Evolutionary conservation across 352 stramenopile species (phyloP).

Genomic region (Blastocystis sp.): DNA sequence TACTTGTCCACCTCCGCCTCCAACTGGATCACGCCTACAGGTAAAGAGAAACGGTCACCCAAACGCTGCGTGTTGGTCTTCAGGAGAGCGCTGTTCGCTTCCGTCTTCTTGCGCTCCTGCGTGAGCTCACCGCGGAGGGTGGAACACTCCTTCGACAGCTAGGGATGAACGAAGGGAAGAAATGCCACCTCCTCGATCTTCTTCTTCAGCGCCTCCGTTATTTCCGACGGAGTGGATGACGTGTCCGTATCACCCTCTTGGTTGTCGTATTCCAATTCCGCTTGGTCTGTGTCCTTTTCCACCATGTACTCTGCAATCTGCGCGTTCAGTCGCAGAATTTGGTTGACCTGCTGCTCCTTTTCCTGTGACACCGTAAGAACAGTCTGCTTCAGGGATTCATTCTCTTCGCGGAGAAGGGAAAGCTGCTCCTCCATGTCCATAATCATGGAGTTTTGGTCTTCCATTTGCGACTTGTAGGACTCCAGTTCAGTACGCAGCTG

Average conservation of each 20-base stretch:
- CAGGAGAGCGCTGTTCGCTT: not conserved
- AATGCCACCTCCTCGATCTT: slow-evolving; percentile 29
- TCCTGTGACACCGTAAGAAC: not conserved
- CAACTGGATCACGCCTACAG: slow-evolving; percentile 19
- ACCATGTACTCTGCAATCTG: slow-evolving; percentile 34
- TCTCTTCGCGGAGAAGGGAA: slow-evolving; percentile 3
- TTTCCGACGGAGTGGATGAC: not conserved
- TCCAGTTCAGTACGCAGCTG: slow-evolving; percentile 10
- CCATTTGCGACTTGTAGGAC: slow-evolving; percentile 5
- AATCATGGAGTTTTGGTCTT: slow-evolving; percentile 14
- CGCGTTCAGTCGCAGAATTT: slow-evolving; percentile 52
- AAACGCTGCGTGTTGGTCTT: slow-evolving; percentile 19
- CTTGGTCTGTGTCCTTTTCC: slow-evolving; percentile 41
- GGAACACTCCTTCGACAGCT: slow-evolving; percentile 11
- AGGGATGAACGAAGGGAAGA: not conserved
- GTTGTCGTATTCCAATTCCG: slow-evolving; percentile 16
- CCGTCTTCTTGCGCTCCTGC: not conserved
- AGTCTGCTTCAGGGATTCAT: slow-evolving; percentile 29
- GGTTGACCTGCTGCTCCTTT: not conserved
- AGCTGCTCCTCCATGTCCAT: slow-evolving; percentile 24
- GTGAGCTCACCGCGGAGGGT: not conserved
- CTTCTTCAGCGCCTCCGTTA: slow-evolving; percentile 23
- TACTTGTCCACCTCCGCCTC: slow-evolving; percentile 23
- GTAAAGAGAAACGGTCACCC: not conserved
- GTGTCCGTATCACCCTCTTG: not conserved